phyloP scores from a whole-genome alignment of 2,329 filamentous ascomycete species.

The Leptographium procerum region DNA sequence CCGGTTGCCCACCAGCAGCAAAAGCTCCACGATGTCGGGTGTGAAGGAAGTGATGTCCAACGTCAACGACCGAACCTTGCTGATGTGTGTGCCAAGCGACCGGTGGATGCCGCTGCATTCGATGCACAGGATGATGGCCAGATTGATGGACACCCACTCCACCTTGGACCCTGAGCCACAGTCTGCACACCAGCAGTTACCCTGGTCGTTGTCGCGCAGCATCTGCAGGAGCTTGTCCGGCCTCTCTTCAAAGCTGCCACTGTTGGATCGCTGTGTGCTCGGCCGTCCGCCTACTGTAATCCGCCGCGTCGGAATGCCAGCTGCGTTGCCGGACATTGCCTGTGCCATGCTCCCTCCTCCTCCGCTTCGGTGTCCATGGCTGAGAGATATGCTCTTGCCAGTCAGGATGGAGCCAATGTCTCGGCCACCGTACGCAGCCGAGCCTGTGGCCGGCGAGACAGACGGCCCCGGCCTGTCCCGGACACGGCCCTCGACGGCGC shows the following conservation, averaged over 20 bases:
- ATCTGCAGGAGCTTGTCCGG: slow-evolving; percentile 78
- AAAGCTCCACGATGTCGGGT: slow-evolving; percentile 87
- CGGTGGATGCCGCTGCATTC: slow-evolving; percentile 97
- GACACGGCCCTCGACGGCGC: slow-evolving; percentile 75
- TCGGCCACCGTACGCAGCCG: slow-evolving; percentile 52
- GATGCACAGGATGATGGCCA: slow-evolving; percentile 92
- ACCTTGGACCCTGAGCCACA: slow-evolving; percentile 87
- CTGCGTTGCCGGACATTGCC: slow-evolving; percentile 30
- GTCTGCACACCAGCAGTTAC: slow-evolving; percentile 88
- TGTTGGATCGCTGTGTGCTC: slow-evolving; percentile 48
- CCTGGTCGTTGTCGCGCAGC: slow-evolving; percentile 80
- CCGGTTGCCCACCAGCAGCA: slow-evolving; percentile 84
- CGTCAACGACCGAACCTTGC: slow-evolving; percentile 89
- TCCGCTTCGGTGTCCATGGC: slow-evolving; percentile 30
- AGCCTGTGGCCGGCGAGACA: slow-evolving; percentile 20
- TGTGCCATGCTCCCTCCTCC: slow-evolving; percentile 18
- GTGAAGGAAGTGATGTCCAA: slow-evolving; percentile 95
- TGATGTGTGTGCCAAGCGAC: slow-evolving; percentile 93
- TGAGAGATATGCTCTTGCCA: slow-evolving; percentile 71
- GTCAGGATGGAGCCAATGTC: slow-evolving; percentile 91
- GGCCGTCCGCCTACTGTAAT: slow-evolving; percentile 88
- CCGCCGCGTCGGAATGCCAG: slow-evolving; percentile 60
- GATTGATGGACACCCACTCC: slow-evolving; percentile 97
- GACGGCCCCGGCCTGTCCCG: slow-evolving; percentile 38
- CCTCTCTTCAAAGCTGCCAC: slow-evolving; percentile 66